Conservation (phyloP, 805 yeast genomes). For the Saccharomycopsis lassenensis region DNA sequence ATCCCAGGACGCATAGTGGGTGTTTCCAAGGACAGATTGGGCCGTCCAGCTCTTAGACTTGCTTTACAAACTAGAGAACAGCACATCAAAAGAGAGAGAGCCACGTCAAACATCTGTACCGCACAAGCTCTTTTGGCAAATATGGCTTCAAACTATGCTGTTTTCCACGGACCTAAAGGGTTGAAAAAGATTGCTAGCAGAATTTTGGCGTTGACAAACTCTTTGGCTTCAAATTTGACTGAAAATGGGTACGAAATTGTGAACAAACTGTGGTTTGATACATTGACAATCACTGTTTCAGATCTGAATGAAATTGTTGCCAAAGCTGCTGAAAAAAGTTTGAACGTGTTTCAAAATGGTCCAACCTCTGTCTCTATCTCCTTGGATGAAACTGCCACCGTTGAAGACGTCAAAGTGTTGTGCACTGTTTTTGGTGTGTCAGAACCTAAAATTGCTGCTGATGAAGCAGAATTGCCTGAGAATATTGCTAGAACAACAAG, state of each 20-base stretch:
- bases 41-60: conserved; percentile 78
- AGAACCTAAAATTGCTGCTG: conserved; percentile 22
- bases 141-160: conserved; percentile 91
- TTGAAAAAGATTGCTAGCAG: conserved; percentile 66
- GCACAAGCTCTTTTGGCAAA: conserved; percentile 96
- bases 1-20: conserved; percentile 97
- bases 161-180: conserved; percentile 91
- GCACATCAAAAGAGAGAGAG: conserved; percentile 94
- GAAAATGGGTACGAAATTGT: conserved; percentile 35
- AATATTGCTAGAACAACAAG: no score
- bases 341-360: conserved; percentile 66
- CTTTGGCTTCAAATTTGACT: conserved; percentile 52
- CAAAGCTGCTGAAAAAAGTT: conserved; percentile 51
- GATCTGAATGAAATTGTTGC: no score
- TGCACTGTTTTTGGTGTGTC: background rate
- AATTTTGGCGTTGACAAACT: conserved; percentile 60
- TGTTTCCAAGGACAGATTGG: conserved; percentile 81
- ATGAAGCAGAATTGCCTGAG: conserved; percentile 17
- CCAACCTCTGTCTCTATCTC: conserved; percentile 59
- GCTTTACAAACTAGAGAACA: conserved; percentile 98
- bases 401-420: background rate
- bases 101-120: conserved; percentile 95
- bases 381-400: conserved; percentile 63
- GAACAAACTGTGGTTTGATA: conserved; percentile 74
- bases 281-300: conserved; percentile 67